phyloP scores from a whole-genome alignment of 2,329 filamentous ascomycete genomes.

The Colletotrichum endophyticum region DNA sequence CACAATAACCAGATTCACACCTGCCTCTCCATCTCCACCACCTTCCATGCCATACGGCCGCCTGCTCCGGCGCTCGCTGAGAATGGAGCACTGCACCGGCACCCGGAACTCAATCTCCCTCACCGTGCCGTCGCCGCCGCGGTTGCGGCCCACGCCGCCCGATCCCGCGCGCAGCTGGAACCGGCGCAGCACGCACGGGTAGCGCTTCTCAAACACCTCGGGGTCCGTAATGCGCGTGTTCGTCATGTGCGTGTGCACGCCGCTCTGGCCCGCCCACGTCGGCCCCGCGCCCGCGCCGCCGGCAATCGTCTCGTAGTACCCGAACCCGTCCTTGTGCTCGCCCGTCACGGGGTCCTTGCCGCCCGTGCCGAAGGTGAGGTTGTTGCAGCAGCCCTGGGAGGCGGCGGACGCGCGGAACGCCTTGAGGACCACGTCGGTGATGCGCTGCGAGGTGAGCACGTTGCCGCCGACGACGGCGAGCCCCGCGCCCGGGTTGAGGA shows the following conservation, averaged over 20 bases:
- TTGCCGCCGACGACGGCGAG: constrained; percentile 86
- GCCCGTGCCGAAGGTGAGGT: constrained; percentile 83
- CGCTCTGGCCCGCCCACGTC: constrained; percentile 74
- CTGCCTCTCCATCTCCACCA: constrained; percentile 70
- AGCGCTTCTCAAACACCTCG: constrained; percentile 79
- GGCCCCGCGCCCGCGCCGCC: constrained; percentile 78
- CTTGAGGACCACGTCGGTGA: constrained; percentile 83
- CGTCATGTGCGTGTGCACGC: constrained; percentile 86
- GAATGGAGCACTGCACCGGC: constrained; percentile 77
- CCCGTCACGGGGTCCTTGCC: constrained; percentile 61
- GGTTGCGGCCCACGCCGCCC: constrained; percentile 68
- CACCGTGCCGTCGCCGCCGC: constrained; percentile 78
- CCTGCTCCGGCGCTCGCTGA: constrained; percentile 78
- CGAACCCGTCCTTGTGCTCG: constrained; percentile 71
- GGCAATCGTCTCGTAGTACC: constrained; percentile 87
- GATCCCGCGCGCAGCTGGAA: constrained; percentile 70
- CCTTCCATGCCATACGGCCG: constrained; percentile 78
- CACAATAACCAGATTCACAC: constrained; percentile 72
- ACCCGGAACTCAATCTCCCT: constrained; percentile 83
- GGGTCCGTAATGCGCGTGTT: constrained; percentile 85
- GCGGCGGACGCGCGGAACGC: constrained; percentile 83
- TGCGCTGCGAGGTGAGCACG: constrained; percentile 78
- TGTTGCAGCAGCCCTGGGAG: constrained; percentile 82
- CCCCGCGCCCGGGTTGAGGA: constrained; percentile 76
- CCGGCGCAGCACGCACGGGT: constrained; percentile 74